Evolutionary conservation across 2,329 filamentous ascomycete species (phyloP).

Genomic region (Trichoderma gracile): DNA sequence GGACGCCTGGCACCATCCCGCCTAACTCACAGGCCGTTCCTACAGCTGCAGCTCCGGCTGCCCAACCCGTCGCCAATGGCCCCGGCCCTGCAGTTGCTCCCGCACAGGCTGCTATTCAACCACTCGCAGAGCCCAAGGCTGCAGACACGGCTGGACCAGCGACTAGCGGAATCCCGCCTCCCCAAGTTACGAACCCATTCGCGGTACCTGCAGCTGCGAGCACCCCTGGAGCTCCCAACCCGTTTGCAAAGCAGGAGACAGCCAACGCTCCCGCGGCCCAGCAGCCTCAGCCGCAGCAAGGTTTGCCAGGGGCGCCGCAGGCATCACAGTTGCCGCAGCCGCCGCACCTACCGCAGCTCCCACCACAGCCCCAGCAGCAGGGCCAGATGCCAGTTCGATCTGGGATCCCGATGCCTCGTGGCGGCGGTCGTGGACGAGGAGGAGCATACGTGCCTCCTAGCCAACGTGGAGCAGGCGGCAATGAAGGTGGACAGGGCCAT

Average conservation of each 20-base stretch:
- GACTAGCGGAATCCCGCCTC: conserved; percentile 30
- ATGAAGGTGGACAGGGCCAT: conserved; percentile 37
- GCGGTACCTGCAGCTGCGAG: conserved; percentile 30
- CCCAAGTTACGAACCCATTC: conserved; percentile 39
- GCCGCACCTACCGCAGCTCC: conserved; percentile 28
- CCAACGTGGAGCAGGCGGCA: conserved; percentile 40
- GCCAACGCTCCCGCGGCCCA: conserved; percentile 28
- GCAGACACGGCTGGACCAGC: neutral
- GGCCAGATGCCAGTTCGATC: conserved; percentile 35
- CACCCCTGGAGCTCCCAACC: conserved; percentile 31
- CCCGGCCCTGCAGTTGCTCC: conserved; percentile 28
- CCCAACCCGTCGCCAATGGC: neutral
- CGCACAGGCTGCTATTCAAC: conserved; percentile 19
- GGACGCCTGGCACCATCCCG: conserved; percentile 29
- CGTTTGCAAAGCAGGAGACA: conserved; percentile 34
- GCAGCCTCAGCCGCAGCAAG: conserved; percentile 11
- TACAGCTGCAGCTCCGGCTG: conserved; percentile 14
- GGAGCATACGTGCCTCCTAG: conserved; percentile 43
- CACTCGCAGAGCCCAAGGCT: neutral
- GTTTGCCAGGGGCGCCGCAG: conserved; percentile 27
- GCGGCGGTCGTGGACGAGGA: conserved; percentile 44
- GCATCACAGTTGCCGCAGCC: conserved; percentile 29
- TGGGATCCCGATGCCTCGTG: conserved; percentile 46
- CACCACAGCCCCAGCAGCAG: conserved; percentile 31
- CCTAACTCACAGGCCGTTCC: conserved; percentile 6